Conservation (phyloP, 1,284 basidiomycete genomes). For the Papiliotrema laurentii region DNA sequence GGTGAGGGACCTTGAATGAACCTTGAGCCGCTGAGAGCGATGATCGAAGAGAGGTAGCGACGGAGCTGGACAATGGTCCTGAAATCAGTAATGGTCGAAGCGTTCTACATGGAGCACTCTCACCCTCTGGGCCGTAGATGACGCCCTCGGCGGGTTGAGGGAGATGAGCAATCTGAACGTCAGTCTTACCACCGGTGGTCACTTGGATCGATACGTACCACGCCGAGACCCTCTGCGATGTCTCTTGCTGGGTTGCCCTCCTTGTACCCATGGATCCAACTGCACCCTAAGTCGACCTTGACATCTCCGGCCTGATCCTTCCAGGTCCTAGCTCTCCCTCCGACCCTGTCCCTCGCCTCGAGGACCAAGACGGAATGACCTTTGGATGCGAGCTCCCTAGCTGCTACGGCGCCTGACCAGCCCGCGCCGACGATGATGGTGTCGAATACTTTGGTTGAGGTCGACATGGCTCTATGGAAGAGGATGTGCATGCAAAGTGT, state of each 20-base stretch:
- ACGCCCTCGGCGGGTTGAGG: constrained; percentile 37
- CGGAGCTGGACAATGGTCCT: constrained; percentile 21
- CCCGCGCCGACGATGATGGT: constrained; percentile 53
- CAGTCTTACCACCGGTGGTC: neutral
- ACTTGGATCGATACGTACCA: constrained; percentile 26
- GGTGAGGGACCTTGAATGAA: constrained; percentile 31
- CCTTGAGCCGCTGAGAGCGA: constrained; percentile 35
- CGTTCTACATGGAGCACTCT: no score
- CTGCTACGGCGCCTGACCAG: constrained; percentile 51
- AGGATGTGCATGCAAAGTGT: neutral
- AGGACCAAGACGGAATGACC: constrained; percentile 50
- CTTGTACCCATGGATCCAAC: constrained; percentile 52
- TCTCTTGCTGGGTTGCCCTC: constrained; percentile 50
- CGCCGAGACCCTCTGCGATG: constrained; percentile 46
- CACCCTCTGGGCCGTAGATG: constrained; percentile 41
- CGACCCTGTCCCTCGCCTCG: constrained; percentile 51
- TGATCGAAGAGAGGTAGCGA: constrained; percentile 21
- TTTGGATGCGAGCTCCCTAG: constrained; percentile 44
- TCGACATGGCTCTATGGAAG: constrained; percentile 3
- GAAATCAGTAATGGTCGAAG: no score
- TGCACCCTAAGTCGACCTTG: constrained; percentile 51
- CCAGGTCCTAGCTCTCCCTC: constrained; percentile 51
- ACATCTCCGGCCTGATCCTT: constrained; percentile 21
- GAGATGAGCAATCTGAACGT: constrained; percentile 27
- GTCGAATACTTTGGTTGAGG: constrained; percentile 28